These are phyloP conservation scores for Fusarium penzigii DNA, from an alignment of 2,329 filamentous ascomycete genomes.

Conservation along the genomic window DNA sequence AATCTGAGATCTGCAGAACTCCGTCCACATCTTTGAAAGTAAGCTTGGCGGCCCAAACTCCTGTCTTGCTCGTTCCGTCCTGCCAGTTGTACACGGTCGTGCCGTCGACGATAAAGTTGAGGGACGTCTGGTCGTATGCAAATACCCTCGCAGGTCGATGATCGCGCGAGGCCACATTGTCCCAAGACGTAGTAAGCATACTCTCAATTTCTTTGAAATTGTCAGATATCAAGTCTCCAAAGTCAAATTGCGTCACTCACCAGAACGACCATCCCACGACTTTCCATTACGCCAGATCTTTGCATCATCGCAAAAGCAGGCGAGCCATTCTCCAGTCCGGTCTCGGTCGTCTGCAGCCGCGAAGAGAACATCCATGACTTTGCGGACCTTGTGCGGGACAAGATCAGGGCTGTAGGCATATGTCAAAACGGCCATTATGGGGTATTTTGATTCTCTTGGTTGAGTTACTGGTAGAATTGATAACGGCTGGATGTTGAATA, in stretches of 20 bases:
- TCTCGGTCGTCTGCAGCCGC: background rate
- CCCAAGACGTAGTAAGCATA: background rate
- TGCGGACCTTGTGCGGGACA: background rate
- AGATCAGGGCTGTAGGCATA: background rate
- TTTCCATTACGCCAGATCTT: constrained; percentile 1
- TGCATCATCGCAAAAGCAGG: background rate
- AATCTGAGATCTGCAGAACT: background rate
- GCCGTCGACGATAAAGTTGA: background rate
- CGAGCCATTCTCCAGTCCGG: background rate
- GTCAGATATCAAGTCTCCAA: background rate
- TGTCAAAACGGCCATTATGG: background rate
- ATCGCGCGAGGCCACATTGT: background rate
- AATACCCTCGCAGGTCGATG: background rate
- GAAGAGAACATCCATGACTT: background rate
- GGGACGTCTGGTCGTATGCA: background rate
- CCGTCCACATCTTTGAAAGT: background rate
- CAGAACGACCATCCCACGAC: background rate
- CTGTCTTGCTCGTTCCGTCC: background rate
- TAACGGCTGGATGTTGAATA: no score
- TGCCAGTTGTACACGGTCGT: constrained; percentile 1
- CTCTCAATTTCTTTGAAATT: background rate
- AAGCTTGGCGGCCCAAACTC: background rate
- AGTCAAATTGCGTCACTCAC: background rate
- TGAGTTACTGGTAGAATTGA: no score
- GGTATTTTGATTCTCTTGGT: no score